phyloP scores from a whole-genome alignment of 2,329 filamentous ascomycete genomes.

The Hymenoscyphus fraxineus region DNA sequence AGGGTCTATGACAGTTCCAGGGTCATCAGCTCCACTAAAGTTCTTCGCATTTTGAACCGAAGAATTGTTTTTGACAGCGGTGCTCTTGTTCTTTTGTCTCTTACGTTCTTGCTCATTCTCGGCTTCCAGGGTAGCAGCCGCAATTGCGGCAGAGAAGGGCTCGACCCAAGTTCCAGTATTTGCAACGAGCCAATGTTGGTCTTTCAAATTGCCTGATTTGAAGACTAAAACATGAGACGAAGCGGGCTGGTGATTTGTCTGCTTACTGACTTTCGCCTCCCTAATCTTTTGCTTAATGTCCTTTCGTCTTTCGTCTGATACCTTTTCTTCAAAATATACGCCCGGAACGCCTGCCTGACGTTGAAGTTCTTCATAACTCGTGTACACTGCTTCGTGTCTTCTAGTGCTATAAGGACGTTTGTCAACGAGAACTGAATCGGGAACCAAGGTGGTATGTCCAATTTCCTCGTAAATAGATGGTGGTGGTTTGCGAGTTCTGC shows the following conservation, averaged over 20 bases:
- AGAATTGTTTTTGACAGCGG: background rate
- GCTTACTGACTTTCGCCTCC: background rate
- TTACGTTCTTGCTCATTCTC: background rate
- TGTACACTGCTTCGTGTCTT: conserved; percentile 1
- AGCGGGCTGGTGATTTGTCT: background rate
- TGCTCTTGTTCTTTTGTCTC: background rate
- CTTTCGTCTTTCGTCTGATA: conserved; percentile 1
- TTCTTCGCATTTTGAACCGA: background rate
- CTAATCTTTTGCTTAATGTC: background rate
- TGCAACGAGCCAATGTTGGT: conserved; percentile 10
- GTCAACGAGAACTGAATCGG: background rate
- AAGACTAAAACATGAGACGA: conserved; percentile 17
- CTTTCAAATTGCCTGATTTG: conserved; percentile 19
- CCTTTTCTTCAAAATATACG: conserved; percentile 20
- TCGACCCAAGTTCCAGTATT: conserved; percentile 13
- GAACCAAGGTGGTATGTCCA: background rate
- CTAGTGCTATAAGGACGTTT: background rate
- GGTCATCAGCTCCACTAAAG: background rate
- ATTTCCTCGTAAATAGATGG: conserved; percentile 3
- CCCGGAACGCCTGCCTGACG: conserved; percentile 20
- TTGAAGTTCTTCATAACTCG: conserved; percentile 19
- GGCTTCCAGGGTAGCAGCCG: background rate
- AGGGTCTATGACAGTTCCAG: background rate
- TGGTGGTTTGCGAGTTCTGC: background rate
- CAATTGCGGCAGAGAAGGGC: background rate